Evolutionary conservation across 345 rosid genomes (phyloP).

Genomic region (Sisymbrium irio): DNA sequence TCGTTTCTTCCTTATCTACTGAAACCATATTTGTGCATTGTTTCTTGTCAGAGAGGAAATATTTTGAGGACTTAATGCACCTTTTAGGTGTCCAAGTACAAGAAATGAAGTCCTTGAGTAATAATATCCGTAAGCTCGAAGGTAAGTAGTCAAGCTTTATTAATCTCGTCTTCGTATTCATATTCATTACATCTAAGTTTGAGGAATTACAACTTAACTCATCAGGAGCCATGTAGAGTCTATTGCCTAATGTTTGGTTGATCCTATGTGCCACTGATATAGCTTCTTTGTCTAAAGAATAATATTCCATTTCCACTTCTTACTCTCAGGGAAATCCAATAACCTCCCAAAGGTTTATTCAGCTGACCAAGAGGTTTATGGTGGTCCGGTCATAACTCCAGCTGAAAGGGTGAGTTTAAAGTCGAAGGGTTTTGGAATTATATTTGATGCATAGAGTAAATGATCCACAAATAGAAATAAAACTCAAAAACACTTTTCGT

Average conservation of each 20-base stretch:
- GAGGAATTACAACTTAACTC: neutral
- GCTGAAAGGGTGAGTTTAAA: slow-evolving; percentile 50
- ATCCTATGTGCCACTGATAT: neutral
- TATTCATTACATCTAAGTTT: neutral
- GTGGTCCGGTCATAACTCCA: slow-evolving; percentile 34
- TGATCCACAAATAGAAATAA: neutral
- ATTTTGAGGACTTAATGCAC: slow-evolving; percentile 57
- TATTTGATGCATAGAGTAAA: slow-evolving; percentile 6
- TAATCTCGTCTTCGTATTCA: neutral
- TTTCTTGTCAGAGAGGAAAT: slow-evolving; percentile 56
- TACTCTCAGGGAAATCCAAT: slow-evolving; percentile 49
- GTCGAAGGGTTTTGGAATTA: neutral
- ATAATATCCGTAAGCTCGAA: slow-evolving; percentile 61
- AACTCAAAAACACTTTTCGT: neutral
- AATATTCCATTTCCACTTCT: neutral
- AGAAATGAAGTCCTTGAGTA: slow-evolving; percentile 84
- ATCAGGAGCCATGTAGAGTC: neutral
- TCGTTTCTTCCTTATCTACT: neutral
- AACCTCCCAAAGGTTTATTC: slow-evolving; percentile 35
- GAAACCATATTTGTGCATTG: slow-evolving; percentile 15
- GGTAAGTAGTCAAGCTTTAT: slow-evolving; percentile 38
- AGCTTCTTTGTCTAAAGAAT: neutral
- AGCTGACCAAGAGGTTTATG: slow-evolving; percentile 52
- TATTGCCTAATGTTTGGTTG: slow-evolving; percentile 1
- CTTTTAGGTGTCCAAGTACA: slow-evolving; percentile 70